These are phyloP conservation scores for Mycena belliarum DNA, from an alignment of 768 basidiomycete species.

Conservation along the genomic window DNA sequence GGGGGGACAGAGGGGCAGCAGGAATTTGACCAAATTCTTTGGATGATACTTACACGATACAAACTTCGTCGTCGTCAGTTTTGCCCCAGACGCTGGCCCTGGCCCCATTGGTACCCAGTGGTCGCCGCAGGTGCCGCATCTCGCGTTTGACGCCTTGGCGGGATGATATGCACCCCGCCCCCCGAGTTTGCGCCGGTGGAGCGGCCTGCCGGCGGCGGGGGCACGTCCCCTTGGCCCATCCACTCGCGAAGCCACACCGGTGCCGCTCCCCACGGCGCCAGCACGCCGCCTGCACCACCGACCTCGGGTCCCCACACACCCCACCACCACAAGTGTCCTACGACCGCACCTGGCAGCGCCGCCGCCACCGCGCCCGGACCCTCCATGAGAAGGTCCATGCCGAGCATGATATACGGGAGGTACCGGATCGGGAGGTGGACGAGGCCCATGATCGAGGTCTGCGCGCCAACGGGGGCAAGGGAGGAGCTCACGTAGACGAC, in stretches of 20 bases:
- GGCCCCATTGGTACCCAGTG: constrained; percentile 22
- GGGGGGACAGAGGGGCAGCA: too few species aligned
- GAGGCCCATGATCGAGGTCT: constrained; percentile 79
- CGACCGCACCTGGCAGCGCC: constrained; percentile 67
- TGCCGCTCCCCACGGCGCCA: constrained; percentile 47
- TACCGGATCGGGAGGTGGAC: constrained; percentile 71
- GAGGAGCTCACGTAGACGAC: constrained; percentile 69
- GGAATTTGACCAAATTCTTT: neutral
- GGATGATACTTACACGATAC: constrained; percentile 15
- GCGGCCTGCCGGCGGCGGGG: constrained; percentile 27
- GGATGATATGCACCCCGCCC: constrained; percentile 58
- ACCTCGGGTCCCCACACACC: constrained; percentile 54
- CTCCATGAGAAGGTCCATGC: constrained; percentile 65
- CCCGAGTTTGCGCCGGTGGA: constrained; percentile 37
- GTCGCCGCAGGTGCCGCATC: neutral
- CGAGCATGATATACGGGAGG: constrained; percentile 74
- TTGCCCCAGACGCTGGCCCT: constrained; percentile 22
- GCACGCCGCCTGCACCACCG: constrained; percentile 41
- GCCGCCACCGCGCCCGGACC: constrained; percentile 58
- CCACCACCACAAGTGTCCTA: constrained; percentile 87
- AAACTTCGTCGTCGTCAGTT: neutral
- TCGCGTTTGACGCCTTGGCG: constrained; percentile 43
- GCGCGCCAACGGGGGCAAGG: constrained; percentile 64
- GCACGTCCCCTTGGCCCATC: constrained; percentile 43
- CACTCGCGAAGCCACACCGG: constrained; percentile 58